Evolutionary conservation across 2,329 filamentous ascomycete genomes (phyloP).

Genomic region (Exophiala xenobiotica): DNA sequence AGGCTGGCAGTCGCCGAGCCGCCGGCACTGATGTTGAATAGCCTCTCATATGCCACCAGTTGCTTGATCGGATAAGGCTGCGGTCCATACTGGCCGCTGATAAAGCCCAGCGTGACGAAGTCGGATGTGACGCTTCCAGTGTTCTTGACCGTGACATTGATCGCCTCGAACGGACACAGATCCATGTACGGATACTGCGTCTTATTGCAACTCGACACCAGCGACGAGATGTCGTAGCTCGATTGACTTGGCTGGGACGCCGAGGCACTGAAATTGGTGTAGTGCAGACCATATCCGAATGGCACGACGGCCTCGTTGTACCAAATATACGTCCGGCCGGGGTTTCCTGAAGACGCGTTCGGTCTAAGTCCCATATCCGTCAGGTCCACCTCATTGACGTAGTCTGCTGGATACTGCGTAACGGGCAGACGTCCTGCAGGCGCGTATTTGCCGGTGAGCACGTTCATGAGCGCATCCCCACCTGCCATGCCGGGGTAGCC

Average conservation of each 20-base stretch:
- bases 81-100: slow-evolving; percentile 40
- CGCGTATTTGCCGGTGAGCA: slow-evolving; percentile 43
- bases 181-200: slow-evolving; percentile 34
- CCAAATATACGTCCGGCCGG: slow-evolving; percentile 48
- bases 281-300: slow-evolving; percentile 47
- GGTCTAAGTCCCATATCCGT: slow-evolving; percentile 45
- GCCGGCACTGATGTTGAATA: slow-evolving; percentile 32
- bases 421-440: slow-evolving; percentile 44
- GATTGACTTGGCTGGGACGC: slow-evolving; percentile 14
- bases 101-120: slow-evolving; percentile 44
- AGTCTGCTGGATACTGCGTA: slow-evolving; percentile 44
- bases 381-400: slow-evolving; percentile 42
- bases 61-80: slow-evolving; percentile 44
- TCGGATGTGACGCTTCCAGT: slow-evolving; percentile 39
- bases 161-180: slow-evolving; percentile 39
- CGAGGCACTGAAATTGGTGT: slow-evolving; percentile 41
- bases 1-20: slow-evolving; percentile 34
- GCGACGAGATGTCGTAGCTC: slow-evolving; percentile 37
- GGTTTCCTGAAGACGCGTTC: slow-evolving; percentile 35
- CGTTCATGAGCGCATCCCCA: slow-evolving; percentile 43
- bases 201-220: slow-evolving; percentile 35
- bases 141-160: slow-evolving; percentile 40
- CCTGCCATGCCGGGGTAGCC: slow-evolving; percentile 48
- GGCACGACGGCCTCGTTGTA: slow-evolving; percentile 43
- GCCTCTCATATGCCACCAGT: slow-evolving; percentile 42